Evolutionary conservation across 441 rosid genomes (phyloP).

Genomic region (Euphorbia schlechtendalii): DNA sequence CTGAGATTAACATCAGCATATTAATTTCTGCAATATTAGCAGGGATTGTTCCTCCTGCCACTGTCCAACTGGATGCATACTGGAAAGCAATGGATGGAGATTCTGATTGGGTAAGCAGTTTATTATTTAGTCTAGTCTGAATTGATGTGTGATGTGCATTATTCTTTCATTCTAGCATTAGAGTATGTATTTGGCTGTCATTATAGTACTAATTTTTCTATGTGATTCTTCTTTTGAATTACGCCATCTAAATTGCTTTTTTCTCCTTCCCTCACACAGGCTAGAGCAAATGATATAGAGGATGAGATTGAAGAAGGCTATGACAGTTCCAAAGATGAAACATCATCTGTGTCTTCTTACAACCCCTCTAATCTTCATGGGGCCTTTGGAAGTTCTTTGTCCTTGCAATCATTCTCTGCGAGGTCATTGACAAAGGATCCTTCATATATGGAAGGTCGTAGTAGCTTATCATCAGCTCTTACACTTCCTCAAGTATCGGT

Average conservation of each 20-base stretch:
- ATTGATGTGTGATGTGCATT: not conserved
- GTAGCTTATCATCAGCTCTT: conserved; percentile 56
- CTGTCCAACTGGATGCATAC: conserved; percentile 61
- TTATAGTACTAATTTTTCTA: too few species aligned
- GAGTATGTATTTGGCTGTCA: not conserved
- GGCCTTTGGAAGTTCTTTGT: conserved; percentile 71
- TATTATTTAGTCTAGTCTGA: conserved; percentile 11
- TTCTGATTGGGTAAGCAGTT: conserved; percentile 86
- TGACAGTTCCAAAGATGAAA: conserved; percentile 91
- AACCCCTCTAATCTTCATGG: conserved; percentile 46
- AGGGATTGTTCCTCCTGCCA: conserved; percentile 74
- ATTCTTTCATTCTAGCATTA: not conserved
- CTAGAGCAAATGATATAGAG: conserved; percentile 62
- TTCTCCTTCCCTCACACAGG: conserved; percentile 35
- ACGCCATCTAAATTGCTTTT: not conserved
- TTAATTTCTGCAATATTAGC: conserved; percentile 24
- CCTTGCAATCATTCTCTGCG: conserved; percentile 59
- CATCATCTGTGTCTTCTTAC: conserved; percentile 79
- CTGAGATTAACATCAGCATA: not conserved
- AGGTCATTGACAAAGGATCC: conserved; percentile 63
- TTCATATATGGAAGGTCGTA: conserved; percentile 42
- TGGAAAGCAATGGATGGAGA: conserved; percentile 97
- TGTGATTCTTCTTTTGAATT: too few species aligned
- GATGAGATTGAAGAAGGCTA: conserved; percentile 79
- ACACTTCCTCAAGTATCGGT: conserved; percentile 56